A percentile compares a stretch with the other conserved stretches of the same genome.
phyloP scores from a whole-genome alignment of 805 yeast species.

The Schwanniomyces yamadae region DNA sequence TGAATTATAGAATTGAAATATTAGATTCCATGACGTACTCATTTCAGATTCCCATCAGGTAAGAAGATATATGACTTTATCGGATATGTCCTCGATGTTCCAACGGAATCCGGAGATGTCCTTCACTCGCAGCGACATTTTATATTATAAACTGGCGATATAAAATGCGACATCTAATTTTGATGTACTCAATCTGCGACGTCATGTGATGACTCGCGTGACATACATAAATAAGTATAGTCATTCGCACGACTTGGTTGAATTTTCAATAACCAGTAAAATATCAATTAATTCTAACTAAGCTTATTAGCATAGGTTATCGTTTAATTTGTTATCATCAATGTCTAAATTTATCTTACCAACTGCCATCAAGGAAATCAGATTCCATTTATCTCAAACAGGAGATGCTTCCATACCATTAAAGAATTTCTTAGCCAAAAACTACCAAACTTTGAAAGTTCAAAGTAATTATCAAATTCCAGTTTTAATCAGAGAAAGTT shows the following conservation, averaged over 20 bases:
- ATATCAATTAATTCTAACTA: constrained; percentile 6
- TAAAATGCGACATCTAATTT: background rate
- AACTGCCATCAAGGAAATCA: constrained; percentile 68
- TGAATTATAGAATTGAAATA: no score
- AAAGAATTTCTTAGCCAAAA: constrained; percentile 59
- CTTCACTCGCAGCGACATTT: no score
- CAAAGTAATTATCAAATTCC: constrained; percentile 63
- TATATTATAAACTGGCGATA: no score
- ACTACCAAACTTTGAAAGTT: constrained; percentile 64
- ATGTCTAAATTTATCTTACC: constrained; percentile 48
- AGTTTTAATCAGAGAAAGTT: constrained; percentile 74
- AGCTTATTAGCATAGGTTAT: background rate
- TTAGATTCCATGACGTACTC: no score
- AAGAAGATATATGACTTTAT: no score
- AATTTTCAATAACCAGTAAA: constrained; percentile 9
- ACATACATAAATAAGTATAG: background rate
- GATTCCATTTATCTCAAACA: constrained; percentile 80
- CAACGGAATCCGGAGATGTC: no score
- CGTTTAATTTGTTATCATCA: background rate
- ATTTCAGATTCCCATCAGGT: no score
- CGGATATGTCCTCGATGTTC: no score
- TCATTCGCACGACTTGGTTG: background rate
- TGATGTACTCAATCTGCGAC: background rate
- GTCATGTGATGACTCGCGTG: constrained; percentile 1
- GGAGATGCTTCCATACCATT: constrained; percentile 68